Percentiles rank a stretch among this genome's conserved stretches.
Conservation (phyloP, 306 rosid species). For the Clitoria ternatea region DNA sequence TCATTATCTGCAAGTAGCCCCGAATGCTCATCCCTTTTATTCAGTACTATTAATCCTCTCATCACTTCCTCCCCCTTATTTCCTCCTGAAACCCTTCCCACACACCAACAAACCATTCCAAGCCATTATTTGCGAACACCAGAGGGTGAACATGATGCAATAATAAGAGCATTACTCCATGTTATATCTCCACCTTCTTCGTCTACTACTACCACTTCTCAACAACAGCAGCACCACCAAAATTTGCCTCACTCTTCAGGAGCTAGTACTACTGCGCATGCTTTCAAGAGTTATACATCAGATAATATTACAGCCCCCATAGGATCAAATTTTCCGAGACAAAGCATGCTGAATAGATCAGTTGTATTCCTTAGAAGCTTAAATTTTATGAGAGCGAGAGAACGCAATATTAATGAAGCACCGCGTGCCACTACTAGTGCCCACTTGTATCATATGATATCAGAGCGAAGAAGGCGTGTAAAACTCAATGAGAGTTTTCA, state of each 20-base stretch:
- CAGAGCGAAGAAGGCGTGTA: slow-evolving; percentile 78
- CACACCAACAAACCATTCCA: not conserved
- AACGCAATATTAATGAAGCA: slow-evolving; percentile 20
- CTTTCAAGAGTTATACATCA: slow-evolving; percentile 41
- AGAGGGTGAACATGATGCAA: slow-evolving; percentile 49
- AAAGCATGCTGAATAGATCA: slow-evolving; percentile 54
- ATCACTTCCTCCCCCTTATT: slow-evolving; percentile 30
- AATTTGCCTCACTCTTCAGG: not conserved
- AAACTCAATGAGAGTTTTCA: slow-evolving; percentile 69
- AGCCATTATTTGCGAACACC: slow-evolving; percentile 33
- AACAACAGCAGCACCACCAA: slow-evolving; percentile 2
- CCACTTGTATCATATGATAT: slow-evolving; percentile 61
- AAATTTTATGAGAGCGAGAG: slow-evolving; percentile 38
- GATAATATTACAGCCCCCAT: not conserved
- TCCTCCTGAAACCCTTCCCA: slow-evolving; percentile 25
- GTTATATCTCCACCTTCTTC: slow-evolving; percentile 42
- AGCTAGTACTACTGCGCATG: too few relatives aligned
- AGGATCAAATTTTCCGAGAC: slow-evolving; percentile 24
- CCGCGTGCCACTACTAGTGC: slow-evolving; percentile 38
- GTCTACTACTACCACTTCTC: not conserved
- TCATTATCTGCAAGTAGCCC: slow-evolving; percentile 66
- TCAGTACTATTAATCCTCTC: slow-evolving; percentile 44
- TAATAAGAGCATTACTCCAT: slow-evolving; percentile 48
- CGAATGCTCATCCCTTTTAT: slow-evolving; percentile 54
- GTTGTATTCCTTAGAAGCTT: slow-evolving; percentile 45